Percentiles rank a stretch among this genome's conserved stretches.
Conservation (phyloP, 164 flowering plant species). For the Echeveria elegans region DNA sequence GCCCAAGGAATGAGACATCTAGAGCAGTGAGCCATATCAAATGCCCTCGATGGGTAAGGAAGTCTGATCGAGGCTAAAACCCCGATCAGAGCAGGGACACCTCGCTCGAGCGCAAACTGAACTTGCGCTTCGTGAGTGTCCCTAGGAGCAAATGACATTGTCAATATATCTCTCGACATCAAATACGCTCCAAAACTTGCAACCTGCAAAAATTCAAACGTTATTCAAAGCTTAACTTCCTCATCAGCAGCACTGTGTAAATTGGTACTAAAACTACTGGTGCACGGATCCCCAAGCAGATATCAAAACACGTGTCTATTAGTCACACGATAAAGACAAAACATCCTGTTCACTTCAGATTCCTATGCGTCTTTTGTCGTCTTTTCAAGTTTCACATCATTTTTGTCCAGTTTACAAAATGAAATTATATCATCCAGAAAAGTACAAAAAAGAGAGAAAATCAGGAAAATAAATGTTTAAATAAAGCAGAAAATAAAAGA, state of each 20-base stretch:
- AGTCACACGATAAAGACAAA: neutral
- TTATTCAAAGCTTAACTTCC: too few relatives aligned
- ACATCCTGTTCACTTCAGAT: neutral
- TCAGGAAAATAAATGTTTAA: too few relatives aligned
- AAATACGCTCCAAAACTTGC: constrained; percentile 96
- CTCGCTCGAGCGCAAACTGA: constrained; percentile 94
- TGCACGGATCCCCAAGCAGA: neutral
- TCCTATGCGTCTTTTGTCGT: neutral
- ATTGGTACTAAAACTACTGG: too few relatives aligned
- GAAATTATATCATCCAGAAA: neutral
- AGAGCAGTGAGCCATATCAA: constrained; percentile 96
- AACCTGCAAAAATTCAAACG: constrained; percentile 32
- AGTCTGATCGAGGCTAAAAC: constrained; percentile 63
- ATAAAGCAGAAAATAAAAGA: too few relatives aligned
- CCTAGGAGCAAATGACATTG: constrained; percentile 90
- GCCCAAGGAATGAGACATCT: constrained; percentile 97
- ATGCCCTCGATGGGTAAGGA: constrained; percentile 90
- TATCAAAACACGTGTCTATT: neutral
- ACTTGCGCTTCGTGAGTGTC: constrained; percentile 94
- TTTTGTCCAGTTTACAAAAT: neutral
- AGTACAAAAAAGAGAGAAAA: too few relatives aligned
- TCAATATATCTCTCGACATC: constrained; percentile 45
- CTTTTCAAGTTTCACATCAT: neutral
- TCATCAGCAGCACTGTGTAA: too few relatives aligned
- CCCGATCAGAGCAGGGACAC: constrained; percentile 89